Evolutionary conservation across 176 grass and related monocot genomes (phyloP).

Genomic region (Phyllostachys edulis): DNA sequence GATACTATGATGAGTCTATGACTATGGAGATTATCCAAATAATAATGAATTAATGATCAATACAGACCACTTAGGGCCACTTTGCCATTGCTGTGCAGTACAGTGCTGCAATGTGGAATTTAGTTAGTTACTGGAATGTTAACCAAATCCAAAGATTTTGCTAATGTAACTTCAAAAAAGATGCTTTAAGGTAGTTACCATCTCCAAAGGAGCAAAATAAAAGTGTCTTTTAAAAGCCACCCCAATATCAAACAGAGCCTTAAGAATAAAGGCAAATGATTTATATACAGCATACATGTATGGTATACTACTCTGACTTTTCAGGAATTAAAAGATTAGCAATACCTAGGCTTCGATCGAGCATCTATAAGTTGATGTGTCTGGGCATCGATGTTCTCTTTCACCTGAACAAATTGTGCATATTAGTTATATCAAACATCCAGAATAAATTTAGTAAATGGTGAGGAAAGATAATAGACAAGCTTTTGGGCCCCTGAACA

Average conservation of each 20-base stretch:
- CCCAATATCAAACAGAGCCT: not conserved
- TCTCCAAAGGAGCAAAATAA: not conserved
- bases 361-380: slow-evolving; percentile 75
- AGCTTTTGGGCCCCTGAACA: not conserved
- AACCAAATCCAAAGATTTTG: not conserved
- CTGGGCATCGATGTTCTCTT: slow-evolving; percentile 54
- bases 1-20: not conserved
- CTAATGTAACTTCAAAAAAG: not conserved
- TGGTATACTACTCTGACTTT: not conserved
- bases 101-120: not conserved
- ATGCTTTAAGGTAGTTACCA: not conserved
- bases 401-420: slow-evolving; percentile 54
- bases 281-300: not conserved
- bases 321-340: no score
- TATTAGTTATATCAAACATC: slow-evolving; percentile 30
- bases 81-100: not conserved
- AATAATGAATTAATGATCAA: not conserved
- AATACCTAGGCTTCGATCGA: no score
- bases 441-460: not conserved
- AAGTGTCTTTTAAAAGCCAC: not conserved
- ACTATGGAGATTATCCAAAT: slow-evolving; percentile 17
- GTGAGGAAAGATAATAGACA: not conserved
- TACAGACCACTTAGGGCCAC: not conserved
- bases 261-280: not conserved
- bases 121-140: not conserved